Conservation (phyloP, 2,329 filamentous ascomycete genomes). For the Septoria petroselini region DNA sequence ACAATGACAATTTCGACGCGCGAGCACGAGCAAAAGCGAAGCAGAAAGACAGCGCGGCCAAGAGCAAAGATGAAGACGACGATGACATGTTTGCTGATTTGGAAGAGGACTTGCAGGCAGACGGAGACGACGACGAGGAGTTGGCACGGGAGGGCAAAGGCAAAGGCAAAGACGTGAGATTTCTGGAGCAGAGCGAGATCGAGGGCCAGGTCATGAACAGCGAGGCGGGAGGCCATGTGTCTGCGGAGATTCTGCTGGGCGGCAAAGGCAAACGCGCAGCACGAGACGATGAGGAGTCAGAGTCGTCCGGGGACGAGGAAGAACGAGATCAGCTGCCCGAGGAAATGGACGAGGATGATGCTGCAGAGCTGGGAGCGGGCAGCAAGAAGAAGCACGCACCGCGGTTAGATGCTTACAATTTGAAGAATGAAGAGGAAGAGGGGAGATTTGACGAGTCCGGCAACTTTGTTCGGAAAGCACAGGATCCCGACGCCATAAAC, state of each 20-base stretch:
- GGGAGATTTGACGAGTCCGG: conserved; percentile 86
- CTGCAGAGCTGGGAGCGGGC: conserved; percentile 86
- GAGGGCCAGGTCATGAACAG: conserved; percentile 74
- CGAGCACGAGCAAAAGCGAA: conserved; percentile 52
- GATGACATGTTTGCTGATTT: conserved; percentile 80
- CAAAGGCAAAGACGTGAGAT: conserved; percentile 62
- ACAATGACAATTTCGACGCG: conserved; percentile 83
- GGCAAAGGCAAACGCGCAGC: conserved; percentile 47
- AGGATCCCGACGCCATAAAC: conserved; percentile 83
- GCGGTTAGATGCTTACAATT: conserved; percentile 93
- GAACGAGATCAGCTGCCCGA: conserved; percentile 59
- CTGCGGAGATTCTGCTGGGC: conserved; percentile 59
- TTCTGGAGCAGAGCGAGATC: conserved; percentile 63
- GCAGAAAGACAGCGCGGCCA: conserved; percentile 38
- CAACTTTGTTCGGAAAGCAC: conserved; percentile 87
- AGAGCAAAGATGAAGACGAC: conserved; percentile 61
- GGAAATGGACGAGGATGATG: conserved; percentile 65
- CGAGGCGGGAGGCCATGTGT: conserved; percentile 68
- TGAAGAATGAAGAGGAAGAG: conserved; percentile 84
- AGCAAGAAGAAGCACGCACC: conserved; percentile 90
- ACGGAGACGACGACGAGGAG: conserved; percentile 54
- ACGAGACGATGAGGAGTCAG: conserved; percentile 38
- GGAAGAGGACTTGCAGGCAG: conserved; percentile 52
- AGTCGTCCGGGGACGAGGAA: conserved; percentile 56
- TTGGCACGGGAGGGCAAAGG: conserved; percentile 49